Conservation (phyloP, 129 eudicot genomes). For the Artemisia annua region DNA sequence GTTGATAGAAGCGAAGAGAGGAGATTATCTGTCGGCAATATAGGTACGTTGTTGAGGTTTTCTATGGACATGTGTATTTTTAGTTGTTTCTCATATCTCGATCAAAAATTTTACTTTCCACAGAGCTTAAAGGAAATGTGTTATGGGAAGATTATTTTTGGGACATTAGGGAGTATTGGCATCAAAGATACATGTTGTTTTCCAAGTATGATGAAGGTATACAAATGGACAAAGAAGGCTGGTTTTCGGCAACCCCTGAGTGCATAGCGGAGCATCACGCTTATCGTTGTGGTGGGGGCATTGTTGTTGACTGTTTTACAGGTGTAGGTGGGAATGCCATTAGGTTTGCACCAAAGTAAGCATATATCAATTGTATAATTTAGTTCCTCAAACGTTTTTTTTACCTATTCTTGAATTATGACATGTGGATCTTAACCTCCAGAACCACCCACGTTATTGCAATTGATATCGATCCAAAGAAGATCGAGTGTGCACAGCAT, state of each 20-base stretch:
- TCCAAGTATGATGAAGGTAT: slow-evolving; percentile 76
- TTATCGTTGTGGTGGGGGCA: slow-evolving; percentile 60
- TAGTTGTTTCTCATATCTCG: background rate
- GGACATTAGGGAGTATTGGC: slow-evolving; percentile 67
- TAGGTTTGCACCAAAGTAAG: slow-evolving; percentile 77
- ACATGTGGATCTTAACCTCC: background rate
- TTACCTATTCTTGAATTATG: background rate
- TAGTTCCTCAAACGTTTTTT: background rate
- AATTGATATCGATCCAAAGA: slow-evolving; percentile 89
- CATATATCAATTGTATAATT: background rate
- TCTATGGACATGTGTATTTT: background rate
- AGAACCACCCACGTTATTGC: slow-evolving; percentile 70
- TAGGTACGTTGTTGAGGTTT: slow-evolving; percentile 36
- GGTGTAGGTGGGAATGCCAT: slow-evolving; percentile 98
- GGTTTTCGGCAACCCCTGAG: slow-evolving; percentile 97
- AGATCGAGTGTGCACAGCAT: slow-evolving; percentile 78
- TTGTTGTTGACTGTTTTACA: slow-evolving; percentile 72
- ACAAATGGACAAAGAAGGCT: slow-evolving; percentile 91
- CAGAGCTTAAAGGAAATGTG: slow-evolving; percentile 40
- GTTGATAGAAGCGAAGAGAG: slow-evolving; percentile 24
- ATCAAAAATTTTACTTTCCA: slow-evolving; percentile 12
- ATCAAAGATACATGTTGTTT: slow-evolving; percentile 72
- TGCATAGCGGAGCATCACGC: slow-evolving; percentile 87
- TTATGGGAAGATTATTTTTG: slow-evolving; percentile 42
- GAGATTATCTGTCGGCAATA: slow-evolving; percentile 36